Base-by-base conservation (phyloP, 768 basidiomycete species). In the Nidularia sp. region DNA sequence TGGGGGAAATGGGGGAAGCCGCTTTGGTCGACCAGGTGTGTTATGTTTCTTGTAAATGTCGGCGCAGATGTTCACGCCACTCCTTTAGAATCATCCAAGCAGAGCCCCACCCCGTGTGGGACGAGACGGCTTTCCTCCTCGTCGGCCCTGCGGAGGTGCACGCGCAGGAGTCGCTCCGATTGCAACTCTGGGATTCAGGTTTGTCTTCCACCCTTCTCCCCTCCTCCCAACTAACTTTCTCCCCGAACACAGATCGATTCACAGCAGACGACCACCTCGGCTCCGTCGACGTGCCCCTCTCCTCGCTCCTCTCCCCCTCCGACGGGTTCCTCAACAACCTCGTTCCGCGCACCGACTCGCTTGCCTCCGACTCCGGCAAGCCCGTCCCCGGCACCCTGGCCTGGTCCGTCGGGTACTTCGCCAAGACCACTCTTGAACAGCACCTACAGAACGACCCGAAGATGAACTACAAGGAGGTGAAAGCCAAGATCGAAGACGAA, bases 111-210 rank as follows among this genome's bases (percentile, higher is more conserved):
- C 87, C 86, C 3, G 75, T 84, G 1, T 90, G 79, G 72, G 86
- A 88, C 59, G 88, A 91, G 69, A 84, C 82, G 0, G 76, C 80
- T 0, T 75, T 81, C 3, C 58, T 90, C 0, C 66, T 88, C 1
- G 74, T 90, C 7, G 81, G 81, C 5, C 74, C 78, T 39, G 77
- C 85, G 44, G 86, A 88, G 53, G 67, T 88, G 47, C 80, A 88
- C 58, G 77, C 83, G 0, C 76, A 84, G 52, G 90, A 92, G 65
- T 72, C 72, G 49, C 65, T 88, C 15, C 74, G 75, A 18, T 65
- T 84, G 18, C 86, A 87, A 71, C 66, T 89, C 2, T 89, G 86
- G 86, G 88, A 90, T 60, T 84, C 82, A 6, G 86, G 88, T 73
- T 42, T 31, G 68, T 52, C 25, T 12, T 8, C 48, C n/a, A 47